These are phyloP conservation scores for Malus fusca DNA, from an alignment of 306 rosid species.

Conservation along the genomic window DNA sequence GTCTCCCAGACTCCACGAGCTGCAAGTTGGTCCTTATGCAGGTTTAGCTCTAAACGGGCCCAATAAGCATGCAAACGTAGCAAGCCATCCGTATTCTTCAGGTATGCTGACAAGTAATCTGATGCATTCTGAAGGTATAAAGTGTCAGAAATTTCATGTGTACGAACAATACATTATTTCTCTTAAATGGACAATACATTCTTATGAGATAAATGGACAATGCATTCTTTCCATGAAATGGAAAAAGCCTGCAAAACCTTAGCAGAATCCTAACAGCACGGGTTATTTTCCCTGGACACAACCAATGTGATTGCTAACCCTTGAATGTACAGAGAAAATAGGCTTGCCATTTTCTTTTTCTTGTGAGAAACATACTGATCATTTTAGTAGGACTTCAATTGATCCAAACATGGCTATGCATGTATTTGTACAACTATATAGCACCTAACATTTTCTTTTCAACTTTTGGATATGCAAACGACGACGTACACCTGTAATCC, in stretches of 20 bases:
- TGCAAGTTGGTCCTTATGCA: slow-evolving; percentile 53
- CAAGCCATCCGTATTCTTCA: slow-evolving; percentile 68
- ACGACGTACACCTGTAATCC: background rate
- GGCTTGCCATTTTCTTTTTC: background rate
- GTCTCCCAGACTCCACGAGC: slow-evolving; percentile 95
- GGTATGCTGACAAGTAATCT: slow-evolving; percentile 65
- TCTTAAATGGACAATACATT: background rate
- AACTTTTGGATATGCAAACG: background rate
- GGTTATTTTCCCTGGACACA: background rate
- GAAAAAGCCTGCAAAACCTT: background rate
- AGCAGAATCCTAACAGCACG: background rate
- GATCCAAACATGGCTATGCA: background rate
- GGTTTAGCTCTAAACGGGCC: slow-evolving; percentile 70
- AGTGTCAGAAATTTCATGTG: slow-evolving; percentile 17
- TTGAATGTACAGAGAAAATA: no score
- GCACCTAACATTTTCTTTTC: background rate
- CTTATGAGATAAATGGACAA: no score
- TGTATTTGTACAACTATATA: background rate
- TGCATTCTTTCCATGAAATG: background rate
- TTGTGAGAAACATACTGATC: background rate
- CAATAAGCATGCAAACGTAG: slow-evolving; percentile 72
- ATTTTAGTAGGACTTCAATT: background rate
- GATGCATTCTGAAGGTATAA: slow-evolving; percentile 59
- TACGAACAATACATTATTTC: background rate
- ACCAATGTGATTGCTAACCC: background rate